Conservation (phyloP, 2,329 filamentous ascomycete genomes). For the Fusarium redolens region DNA sequence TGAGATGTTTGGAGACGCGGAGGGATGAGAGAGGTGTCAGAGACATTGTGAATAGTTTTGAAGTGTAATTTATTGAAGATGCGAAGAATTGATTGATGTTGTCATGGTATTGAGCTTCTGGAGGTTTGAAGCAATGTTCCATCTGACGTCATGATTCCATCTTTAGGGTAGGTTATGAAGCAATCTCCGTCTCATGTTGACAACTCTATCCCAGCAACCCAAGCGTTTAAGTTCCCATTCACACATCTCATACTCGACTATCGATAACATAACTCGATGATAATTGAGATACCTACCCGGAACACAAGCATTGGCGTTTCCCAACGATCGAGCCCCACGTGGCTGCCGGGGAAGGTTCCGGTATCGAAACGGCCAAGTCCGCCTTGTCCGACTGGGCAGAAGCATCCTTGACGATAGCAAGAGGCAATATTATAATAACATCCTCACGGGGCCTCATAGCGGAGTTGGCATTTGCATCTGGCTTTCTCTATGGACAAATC, state of each 20-base stretch:
- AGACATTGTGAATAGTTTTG: constrained; percentile 6
- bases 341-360: background rate
- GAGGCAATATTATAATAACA: background rate
- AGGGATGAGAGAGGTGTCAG: constrained; percentile 57
- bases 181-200: background rate
- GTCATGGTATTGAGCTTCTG: background rate
- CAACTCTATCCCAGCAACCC: too few relatives aligned
- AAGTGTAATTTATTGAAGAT: too few relatives aligned
- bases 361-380: background rate
- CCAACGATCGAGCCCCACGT: background rate
- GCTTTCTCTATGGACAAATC: too few relatives aligned
- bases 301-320: background rate
- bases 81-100: accelerated
- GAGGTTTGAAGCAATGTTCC: background rate
- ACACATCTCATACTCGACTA: accelerated
- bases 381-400: background rate
- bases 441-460: accelerated
- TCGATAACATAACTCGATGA: background rate
- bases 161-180: background rate
- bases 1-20: constrained; percentile 66
- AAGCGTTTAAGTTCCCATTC: background rate
- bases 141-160: background rate
- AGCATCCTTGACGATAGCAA: background rate
- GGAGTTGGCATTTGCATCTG: background rate
- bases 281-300: background rate